Evolutionary conservation across 2,329 filamentous ascomycete genomes (phyloP), one percentile per base, ranked within the genome.

Genomic region (Colletotrichum endophyticum): DNA sequence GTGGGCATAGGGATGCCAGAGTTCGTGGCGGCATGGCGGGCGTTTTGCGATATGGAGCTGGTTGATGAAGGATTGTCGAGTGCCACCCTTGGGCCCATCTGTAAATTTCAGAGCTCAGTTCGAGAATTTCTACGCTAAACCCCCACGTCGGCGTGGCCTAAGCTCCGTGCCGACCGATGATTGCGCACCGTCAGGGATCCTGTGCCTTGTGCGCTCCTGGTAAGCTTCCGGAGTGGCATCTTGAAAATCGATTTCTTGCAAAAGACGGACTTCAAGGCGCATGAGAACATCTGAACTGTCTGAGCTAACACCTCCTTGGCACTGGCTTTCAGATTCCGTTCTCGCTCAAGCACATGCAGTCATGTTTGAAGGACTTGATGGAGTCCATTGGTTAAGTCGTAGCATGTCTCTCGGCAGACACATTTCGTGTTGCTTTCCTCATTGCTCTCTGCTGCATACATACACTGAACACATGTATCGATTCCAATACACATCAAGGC

Each of bases 11-110:
- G 28, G 76, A 73, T 67, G 70, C 76, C 70, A 78, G 32, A 11
- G 76, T 72, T 59, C 76, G 67, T 64, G 77, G 74, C 63, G 77
- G 70, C 77, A 78, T 78, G 32, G 22, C 71, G 63, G 49, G 64
- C 70, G 57, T 30, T 34, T 30, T 36, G 70, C 36, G 72, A 53
- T 30, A 13, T 72, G 53, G 64, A 36, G 61, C 39, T n/a, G 62
- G 62, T 57, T 63, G 74, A 64, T 73, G 73, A 28, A 64, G 7
- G 63, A 76, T 19, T 36, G 7, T 22, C 28, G 34, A 53, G 6
- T 19, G 22, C 22, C 16, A 30, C 68, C 49, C 63, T 34, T 73
- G 27, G 22, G 27, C 16, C 44, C 44, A 39, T 13, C 39, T 66
- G 25, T 68, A 77, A 73, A 76, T 73, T 77, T 76, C 66, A 76